phyloP scores from a whole-genome alignment of 495 filamentous ascomycete species.

The Elasticomyces elasticus region DNA sequence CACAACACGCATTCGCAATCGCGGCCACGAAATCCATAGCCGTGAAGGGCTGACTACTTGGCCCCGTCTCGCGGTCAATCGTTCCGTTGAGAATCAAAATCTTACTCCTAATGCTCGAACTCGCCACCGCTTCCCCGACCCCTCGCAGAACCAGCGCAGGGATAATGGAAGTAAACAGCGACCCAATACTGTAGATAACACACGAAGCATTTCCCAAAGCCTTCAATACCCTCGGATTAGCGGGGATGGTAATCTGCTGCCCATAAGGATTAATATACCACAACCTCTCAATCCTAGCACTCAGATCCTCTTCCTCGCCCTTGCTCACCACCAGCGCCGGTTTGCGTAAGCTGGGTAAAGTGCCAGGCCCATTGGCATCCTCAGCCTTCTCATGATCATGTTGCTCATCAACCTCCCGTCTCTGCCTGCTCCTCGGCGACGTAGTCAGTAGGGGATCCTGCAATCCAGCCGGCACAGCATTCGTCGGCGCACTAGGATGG shows the following conservation, averaged over 20 bases:
- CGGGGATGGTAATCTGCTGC: conserved; percentile 68
- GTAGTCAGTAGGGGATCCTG: too few species aligned
- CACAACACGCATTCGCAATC: conserved; percentile 55
- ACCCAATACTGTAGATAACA: conserved; percentile 84
- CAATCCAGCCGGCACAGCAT: conserved; percentile 33
- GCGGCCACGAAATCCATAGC: conserved; percentile 72
- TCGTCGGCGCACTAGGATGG: conserved; percentile 56
- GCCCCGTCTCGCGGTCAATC: conserved; percentile 77
- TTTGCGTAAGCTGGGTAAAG: conserved; percentile 64
- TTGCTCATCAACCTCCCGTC: conserved; percentile 25
- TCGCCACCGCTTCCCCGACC: conserved; percentile 47
- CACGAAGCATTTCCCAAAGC: conserved; percentile 52
- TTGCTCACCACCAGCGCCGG: conserved; percentile 77
- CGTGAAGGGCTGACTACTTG: conserved; percentile 46
- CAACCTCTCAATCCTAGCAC: conserved; percentile 66
- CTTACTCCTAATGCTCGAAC: conserved; percentile 47
- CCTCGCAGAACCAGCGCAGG: conserved; percentile 61
- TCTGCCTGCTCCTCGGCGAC: conserved; percentile 30
- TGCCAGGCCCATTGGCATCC: conserved; percentile 82
- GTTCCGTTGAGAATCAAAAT: conserved; percentile 79
- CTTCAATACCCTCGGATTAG: conserved; percentile 68
- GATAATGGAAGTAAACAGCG: conserved; percentile 63
- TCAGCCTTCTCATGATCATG: conserved; percentile 44
- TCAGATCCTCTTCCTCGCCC: conserved; percentile 55
- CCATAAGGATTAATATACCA: conserved; percentile 99